Percentiles rank a stretch among this genome's conserved stretches.
phyloP scores from a whole-genome alignment of 75 land plant species.

The Selaginella tamariscina region DNA sequence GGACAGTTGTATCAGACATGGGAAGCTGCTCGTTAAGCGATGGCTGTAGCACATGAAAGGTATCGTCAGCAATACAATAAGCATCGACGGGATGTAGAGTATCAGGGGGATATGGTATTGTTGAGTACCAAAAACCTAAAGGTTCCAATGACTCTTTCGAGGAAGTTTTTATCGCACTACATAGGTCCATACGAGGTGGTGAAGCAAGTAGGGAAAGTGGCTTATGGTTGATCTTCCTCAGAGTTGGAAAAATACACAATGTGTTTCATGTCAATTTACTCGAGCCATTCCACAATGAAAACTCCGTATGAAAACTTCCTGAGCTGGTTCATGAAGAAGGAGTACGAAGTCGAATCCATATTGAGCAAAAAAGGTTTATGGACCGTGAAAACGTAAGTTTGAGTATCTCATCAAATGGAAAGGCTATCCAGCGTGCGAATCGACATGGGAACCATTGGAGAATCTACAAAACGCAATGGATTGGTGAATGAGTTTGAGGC shows the following conservation, averaged over 20 bases:
- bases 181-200: not conserved
- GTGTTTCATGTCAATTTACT: constrained; percentile 1
- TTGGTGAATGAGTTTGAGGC: too few species aligned
- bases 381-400: too few species aligned
- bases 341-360: not conserved
- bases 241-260: not conserved
- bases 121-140: not conserved
- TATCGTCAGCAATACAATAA: too few species aligned
- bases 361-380: too few species aligned
- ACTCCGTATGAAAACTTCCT: not conserved
- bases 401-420: not conserved
- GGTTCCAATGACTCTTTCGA: not conserved
- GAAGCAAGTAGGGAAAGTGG: not conserved
- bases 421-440: not conserved
- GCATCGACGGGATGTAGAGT: not conserved
- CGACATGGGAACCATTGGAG: not conserved
- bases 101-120: not conserved
- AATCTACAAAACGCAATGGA: too few species aligned
- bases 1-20: too few species aligned
- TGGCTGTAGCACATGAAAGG: too few species aligned
- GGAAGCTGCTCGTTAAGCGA: too few species aligned
- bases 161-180: not conserved
- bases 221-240: not conserved
- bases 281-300: not conserved
- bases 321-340: not conserved